Percentiles rank a stretch among this genome's conserved stretches.
These are phyloP conservation scores for Hanseniaspora occidentalis DNA, from an alignment of 805 yeast genomes.

Conservation along the genomic window DNA sequence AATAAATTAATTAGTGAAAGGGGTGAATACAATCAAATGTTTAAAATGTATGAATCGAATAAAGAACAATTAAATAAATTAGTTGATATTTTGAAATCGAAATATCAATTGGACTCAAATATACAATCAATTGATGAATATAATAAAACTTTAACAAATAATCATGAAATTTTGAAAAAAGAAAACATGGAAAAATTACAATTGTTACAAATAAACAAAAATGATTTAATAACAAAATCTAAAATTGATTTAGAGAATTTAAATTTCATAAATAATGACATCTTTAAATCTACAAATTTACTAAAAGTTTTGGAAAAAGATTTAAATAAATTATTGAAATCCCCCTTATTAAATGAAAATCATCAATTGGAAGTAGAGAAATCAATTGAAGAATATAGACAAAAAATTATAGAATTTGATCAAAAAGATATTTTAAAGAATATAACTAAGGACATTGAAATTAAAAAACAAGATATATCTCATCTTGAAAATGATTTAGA, in stretches of 20 bases:
- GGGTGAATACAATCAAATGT: slow-evolving; percentile 30
- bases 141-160: background rate
- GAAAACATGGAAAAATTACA: background rate
- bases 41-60: slow-evolving; percentile 14
- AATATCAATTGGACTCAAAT: background rate
- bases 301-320: slow-evolving; percentile 27
- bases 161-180: background rate
- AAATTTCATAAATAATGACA: background rate
- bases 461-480: slow-evolving; percentile 25
- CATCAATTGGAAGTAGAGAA: slow-evolving; percentile 18
- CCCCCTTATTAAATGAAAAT: slow-evolving; percentile 19
- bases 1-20: slow-evolving; percentile 25
- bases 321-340: slow-evolving; percentile 30
- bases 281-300: background rate
- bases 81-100: background rate
- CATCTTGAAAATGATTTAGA: slow-evolving; percentile 37
- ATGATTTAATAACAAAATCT: background rate
- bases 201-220: background rate
- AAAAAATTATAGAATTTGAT: slow-evolving; percentile 19
- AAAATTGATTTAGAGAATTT: background rate
- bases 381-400: slow-evolving; percentile 15
- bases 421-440: slow-evolving; percentile 18
- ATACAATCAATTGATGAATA: background rate
- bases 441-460: slow-evolving; percentile 7
- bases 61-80: slow-evolving; percentile 7